phyloP scores from a whole-genome alignment of 1,284 basidiomycete genomes.

The Grifola frondosa region DNA sequence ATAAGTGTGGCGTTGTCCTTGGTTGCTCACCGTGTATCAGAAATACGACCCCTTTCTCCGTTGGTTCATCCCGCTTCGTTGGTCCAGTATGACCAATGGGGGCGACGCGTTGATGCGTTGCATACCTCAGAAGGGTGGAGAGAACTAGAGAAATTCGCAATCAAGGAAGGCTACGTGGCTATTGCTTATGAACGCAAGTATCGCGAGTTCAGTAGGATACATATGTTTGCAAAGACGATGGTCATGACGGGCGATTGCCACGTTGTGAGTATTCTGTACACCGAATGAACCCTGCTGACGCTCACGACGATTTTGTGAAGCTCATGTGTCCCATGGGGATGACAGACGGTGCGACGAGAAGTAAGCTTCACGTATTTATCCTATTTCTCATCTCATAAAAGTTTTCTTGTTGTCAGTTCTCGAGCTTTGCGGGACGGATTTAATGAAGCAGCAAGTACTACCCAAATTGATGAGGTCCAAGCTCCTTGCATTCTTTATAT shows the following conservation, averaged over 20 bases:
- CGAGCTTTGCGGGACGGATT: constrained; percentile 59
- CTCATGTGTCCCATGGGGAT: constrained; percentile 71
- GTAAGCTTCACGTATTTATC: constrained; percentile 24
- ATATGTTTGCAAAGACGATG: constrained; percentile 60
- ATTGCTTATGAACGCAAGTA: constrained; percentile 63
- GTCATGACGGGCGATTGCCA: constrained; percentile 61
- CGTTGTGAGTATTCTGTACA: constrained; percentile 55
- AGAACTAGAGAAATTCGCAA: constrained; percentile 62
- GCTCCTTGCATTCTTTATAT: background rate
- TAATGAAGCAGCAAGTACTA: constrained; percentile 56
- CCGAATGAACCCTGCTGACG: too few species aligned
- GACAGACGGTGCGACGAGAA: constrained; percentile 72
- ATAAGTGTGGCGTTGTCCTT: constrained; percentile 32
- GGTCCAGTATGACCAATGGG: constrained; percentile 68
- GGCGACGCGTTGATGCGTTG: constrained; percentile 58
- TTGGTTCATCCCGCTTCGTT: constrained; percentile 7
- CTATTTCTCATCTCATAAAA: background rate
- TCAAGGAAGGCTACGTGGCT: constrained; percentile 65
- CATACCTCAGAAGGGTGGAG: constrained; percentile 72
- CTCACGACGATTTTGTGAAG: constrained; percentile 29
- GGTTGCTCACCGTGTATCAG: background rate
- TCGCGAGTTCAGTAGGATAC: constrained; percentile 53
- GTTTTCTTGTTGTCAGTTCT: constrained; percentile 51
- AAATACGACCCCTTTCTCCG: constrained; percentile 4
- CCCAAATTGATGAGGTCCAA: constrained; percentile 58